phyloP scores from a whole-genome alignment of 2,329 filamentous ascomycete species.

The Beauveria brongniartii region DNA sequence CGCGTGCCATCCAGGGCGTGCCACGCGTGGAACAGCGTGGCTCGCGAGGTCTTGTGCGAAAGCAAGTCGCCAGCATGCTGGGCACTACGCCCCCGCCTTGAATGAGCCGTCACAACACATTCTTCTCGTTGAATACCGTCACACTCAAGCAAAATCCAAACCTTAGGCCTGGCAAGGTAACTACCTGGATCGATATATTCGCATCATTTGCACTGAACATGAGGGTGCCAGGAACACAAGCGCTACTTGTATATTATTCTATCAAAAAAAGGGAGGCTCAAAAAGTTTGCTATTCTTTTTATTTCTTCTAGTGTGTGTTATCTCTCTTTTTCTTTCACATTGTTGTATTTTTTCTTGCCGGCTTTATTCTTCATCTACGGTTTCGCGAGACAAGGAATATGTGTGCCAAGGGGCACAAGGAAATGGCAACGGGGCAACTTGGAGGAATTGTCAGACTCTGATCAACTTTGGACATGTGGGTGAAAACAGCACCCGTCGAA shows the following conservation, averaged over 20 bases:
- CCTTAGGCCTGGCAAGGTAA: background rate
- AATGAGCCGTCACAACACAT: background rate
- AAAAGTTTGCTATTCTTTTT: slow-evolving; percentile 6
- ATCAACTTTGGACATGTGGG: slow-evolving; percentile 4
- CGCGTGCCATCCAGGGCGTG: slow-evolving; percentile 81
- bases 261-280: background rate
- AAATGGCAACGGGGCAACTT: too few species aligned
- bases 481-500: slow-evolving; percentile 2
- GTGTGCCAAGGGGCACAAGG: background rate
- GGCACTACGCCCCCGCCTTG: slow-evolving; percentile 33
- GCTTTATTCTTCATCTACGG: background rate
- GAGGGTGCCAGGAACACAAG: background rate
- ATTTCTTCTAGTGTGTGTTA: background rate
- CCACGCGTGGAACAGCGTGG: slow-evolving; percentile 53
- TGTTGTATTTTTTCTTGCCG: background rate
- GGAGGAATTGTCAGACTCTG: background rate
- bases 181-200: background rate
- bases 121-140: background rate
- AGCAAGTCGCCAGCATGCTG: slow-evolving; percentile 46
- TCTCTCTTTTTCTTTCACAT: background rate
- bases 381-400: background rate
- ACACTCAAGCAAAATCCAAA: background rate
- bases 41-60: slow-evolving; percentile 42
- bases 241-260: slow-evolving; percentile 4
- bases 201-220: background rate